These are phyloP conservation scores for Fusarium lyarnte DNA, from an alignment of 2,329 filamentous ascomycete species.

Conservation along the genomic window DNA sequence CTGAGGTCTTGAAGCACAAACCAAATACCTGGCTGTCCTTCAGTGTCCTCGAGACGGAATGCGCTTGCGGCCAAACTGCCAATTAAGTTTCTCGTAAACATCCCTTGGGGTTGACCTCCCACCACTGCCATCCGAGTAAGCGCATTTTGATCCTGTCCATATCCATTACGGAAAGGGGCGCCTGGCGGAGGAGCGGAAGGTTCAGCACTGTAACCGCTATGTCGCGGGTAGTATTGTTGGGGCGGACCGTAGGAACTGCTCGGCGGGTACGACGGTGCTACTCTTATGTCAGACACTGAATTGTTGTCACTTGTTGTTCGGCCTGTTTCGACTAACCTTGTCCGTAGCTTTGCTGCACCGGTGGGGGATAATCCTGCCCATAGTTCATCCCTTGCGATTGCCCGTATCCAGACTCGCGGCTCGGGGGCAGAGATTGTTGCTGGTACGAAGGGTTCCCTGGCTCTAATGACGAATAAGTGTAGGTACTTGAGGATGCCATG, in stretches of 20 bases:
- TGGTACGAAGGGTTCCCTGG: constrained; percentile 42
- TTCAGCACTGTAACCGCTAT: constrained; percentile 46
- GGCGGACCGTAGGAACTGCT: constrained; percentile 50
- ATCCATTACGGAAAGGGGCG: constrained; percentile 44
- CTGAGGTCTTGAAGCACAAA: constrained; percentile 96
- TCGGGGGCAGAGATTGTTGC: constrained; percentile 51
- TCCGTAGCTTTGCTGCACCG: constrained; percentile 43
- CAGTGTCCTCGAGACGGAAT: constrained; percentile 80
- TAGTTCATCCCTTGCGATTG: constrained; percentile 46
- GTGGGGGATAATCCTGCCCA: constrained; percentile 47
- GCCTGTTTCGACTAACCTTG: constrained; percentile 43
- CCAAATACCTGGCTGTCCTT: constrained; percentile 90
- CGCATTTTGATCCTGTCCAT: constrained; percentile 45
- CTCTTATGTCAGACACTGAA: constrained; percentile 20
- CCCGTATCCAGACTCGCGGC: constrained; percentile 49
- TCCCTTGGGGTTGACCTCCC: constrained; percentile 71
- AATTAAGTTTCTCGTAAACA: constrained; percentile 96
- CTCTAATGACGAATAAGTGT: constrained; percentile 70
- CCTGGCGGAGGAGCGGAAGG: constrained; percentile 40
- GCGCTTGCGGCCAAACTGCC: constrained; percentile 91
- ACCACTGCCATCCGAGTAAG: constrained; percentile 50
- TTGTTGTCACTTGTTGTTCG: not conserved
- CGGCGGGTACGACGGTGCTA: constrained; percentile 43
- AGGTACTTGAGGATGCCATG: constrained; percentile 82
- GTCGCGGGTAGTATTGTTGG: constrained; percentile 50